These are phyloP conservation scores for Dissoconium aciculare DNA, from an alignment of 2,329 filamentous ascomycete species.

Conservation along the genomic window DNA sequence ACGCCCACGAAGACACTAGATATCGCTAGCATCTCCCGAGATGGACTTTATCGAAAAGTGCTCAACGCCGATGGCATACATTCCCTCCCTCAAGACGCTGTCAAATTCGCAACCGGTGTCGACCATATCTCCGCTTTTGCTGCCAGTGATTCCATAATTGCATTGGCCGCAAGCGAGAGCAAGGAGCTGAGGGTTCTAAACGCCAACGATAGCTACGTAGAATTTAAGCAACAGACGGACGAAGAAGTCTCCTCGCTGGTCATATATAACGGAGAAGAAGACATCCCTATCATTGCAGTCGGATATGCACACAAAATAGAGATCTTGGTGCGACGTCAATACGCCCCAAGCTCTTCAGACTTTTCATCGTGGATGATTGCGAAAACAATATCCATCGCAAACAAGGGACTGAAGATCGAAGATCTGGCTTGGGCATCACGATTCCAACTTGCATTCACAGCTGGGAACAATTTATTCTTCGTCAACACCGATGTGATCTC, in stretches of 20 bases:
- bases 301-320: slow-evolving; percentile 13
- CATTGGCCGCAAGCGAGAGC: slow-evolving; percentile 10
- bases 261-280: slow-evolving; percentile 7
- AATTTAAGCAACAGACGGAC: slow-evolving; percentile 12
- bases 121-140: slow-evolving; percentile 9
- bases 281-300: slow-evolving; percentile 17
- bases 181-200: slow-evolving; percentile 15
- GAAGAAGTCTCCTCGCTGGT: slow-evolving; percentile 6
- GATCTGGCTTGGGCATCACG: slow-evolving; percentile 55
- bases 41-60: too few species aligned
- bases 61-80: too few species aligned
- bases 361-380: slow-evolving; percentile 13
- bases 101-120: slow-evolving; percentile 13
- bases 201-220: slow-evolving; percentile 19
- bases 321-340: slow-evolving; percentile 16
- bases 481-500: slow-evolving; percentile 61
- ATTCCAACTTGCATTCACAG: slow-evolving; percentile 72
- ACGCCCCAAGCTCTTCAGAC: slow-evolving; percentile 10
- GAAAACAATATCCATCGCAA: slow-evolving; percentile 14
- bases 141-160: slow-evolving; percentile 15
- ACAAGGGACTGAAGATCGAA: slow-evolving; percentile 13
- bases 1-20: too few species aligned
- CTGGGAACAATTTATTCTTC: slow-evolving; percentile 82
- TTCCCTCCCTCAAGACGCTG: too few species aligned
- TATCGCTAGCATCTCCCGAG: too few species aligned